phyloP scores from a whole-genome alignment of 2,329 filamentous ascomycete species.

The Cordyceps cateniannulata region DNA sequence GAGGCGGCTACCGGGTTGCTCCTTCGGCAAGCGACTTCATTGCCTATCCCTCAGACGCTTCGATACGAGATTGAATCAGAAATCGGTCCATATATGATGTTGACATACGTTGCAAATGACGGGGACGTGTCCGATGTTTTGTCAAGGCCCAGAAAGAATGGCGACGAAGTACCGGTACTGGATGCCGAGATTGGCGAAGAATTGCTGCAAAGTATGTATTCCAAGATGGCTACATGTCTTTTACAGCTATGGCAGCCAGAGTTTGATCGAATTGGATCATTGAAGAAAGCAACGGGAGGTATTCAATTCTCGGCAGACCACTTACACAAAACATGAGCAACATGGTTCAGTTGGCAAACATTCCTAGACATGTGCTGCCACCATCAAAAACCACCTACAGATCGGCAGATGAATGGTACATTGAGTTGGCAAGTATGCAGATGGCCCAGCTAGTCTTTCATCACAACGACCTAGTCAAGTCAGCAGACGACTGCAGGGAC shows the following conservation, averaged over 20 bases:
- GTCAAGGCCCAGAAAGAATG: not conserved
- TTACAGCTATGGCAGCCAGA: slow-evolving; percentile 29
- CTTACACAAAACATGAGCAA: slow-evolving; percentile 38
- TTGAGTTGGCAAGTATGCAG: slow-evolving; percentile 30
- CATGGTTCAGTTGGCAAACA: slow-evolving; percentile 23
- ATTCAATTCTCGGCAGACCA: slow-evolving; percentile 25
- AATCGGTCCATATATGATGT: not conserved
- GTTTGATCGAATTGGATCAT: slow-evolving; percentile 33
- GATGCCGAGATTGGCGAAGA: not conserved
- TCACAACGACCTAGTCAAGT: slow-evolving; percentile 27
- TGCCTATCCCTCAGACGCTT: slow-evolving; percentile 10
- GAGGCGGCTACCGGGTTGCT: slow-evolving; percentile 14
- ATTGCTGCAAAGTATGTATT: not conserved
- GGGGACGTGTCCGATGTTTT: not conserved
- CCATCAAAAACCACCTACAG: slow-evolving; percentile 17
- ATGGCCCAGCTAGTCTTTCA: slow-evolving; percentile 29
- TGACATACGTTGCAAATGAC: not conserved
- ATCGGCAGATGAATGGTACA: slow-evolving; percentile 30
- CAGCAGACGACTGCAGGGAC: slow-evolving; percentile 17
- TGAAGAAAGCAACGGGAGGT: slow-evolving; percentile 19
- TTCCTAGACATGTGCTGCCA: slow-evolving; percentile 19
- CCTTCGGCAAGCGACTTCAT: not conserved
- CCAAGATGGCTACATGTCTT: slow-evolving; percentile 22
- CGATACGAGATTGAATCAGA: slow-evolving; percentile 15
- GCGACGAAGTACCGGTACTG: not conserved